A percentile compares a stretch with the other conserved stretches of the same genome.
Evolutionary conservation across 2,329 filamentous ascomycete genomes (phyloP).

Genomic region (Nakataea oryzae): DNA sequence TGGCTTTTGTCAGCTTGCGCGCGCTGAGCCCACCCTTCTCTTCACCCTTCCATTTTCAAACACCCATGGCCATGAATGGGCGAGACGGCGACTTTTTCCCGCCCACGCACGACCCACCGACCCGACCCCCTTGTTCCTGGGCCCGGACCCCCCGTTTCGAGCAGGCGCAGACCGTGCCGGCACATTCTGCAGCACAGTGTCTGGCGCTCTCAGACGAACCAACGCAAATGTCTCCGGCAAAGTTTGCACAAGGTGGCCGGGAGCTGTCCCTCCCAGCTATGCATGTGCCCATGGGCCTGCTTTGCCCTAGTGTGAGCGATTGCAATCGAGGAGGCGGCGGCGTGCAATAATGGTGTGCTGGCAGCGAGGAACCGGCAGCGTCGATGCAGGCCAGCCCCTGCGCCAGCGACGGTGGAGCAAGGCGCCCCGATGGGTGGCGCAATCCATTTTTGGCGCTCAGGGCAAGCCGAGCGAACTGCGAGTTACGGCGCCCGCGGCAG

Average conservation of each 20-base stretch:
- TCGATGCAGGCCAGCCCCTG: background rate
- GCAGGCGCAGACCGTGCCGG: background rate
- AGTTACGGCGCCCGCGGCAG: too few relatives aligned
- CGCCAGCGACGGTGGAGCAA: background rate
- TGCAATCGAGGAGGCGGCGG: background rate
- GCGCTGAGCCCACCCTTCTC: background rate
- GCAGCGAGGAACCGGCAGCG: background rate
- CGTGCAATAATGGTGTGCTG: background rate
- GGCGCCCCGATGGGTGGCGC: background rate
- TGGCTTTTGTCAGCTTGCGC: too few relatives aligned
- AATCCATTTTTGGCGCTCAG: background rate
- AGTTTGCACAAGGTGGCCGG: background rate
- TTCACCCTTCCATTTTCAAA: background rate
- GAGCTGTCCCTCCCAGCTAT: background rate
- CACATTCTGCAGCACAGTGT: background rate
- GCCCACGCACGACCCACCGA: background rate
- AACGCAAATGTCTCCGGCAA: background rate
- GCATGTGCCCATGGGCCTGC: too few relatives aligned
- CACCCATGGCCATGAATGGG: background rate
- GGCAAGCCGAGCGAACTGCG: too few relatives aligned
- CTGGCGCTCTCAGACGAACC: background rate
- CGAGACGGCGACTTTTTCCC: background rate
- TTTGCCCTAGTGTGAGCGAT: too few relatives aligned
- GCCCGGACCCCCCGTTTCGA: background rate
- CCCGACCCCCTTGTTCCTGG: background rate